Conservation (phyloP, 495 filamentous ascomycete species). For the Xylaria venustula region DNA sequence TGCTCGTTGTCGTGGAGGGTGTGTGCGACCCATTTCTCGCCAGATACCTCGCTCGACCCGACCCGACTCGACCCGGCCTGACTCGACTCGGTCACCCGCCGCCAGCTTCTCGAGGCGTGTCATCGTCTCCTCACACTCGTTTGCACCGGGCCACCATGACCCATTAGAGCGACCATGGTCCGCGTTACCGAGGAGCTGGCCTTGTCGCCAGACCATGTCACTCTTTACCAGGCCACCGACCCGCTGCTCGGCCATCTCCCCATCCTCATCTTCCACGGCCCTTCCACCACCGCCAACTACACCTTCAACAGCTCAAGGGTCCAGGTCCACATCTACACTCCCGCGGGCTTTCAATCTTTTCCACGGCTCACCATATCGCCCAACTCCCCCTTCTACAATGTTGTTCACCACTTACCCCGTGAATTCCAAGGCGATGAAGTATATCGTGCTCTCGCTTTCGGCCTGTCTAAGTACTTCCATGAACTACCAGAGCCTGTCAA, state of each 20-base stretch:
- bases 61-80: not conserved
- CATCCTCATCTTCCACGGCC: slow-evolving; percentile 80
- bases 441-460: slow-evolving; percentile 84
- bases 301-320: slow-evolving; percentile 86
- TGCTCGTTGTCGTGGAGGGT: slow-evolving; percentile 3
- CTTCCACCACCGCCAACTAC: slow-evolving; percentile 77
- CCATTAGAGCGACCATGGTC: slow-evolving; percentile 59
- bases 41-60: not conserved
- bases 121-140: slow-evolving; percentile 10
- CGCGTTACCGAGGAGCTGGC: slow-evolving; percentile 63
- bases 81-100: not conserved
- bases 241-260: slow-evolving; percentile 69
- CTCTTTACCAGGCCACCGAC: slow-evolving; percentile 79
- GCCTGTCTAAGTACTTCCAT: slow-evolving; percentile 86
- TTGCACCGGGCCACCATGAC: slow-evolving; percentile 32
- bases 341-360: slow-evolving; percentile 83
- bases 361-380: slow-evolving; percentile 88
- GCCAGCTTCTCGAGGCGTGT: slow-evolving; percentile 5
- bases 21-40: not conserved
- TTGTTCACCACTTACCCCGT: slow-evolving; percentile 86
- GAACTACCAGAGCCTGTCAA: slow-evolving; percentile 79
- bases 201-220: slow-evolving; percentile 72
- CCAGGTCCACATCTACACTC: slow-evolving; percentile 86
- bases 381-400: slow-evolving; percentile 89
- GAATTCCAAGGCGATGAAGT: slow-evolving; percentile 93